Evolutionary conservation across 768 basidiomycete genomes (phyloP).

Genomic region (Leccinum truebloodii): DNA sequence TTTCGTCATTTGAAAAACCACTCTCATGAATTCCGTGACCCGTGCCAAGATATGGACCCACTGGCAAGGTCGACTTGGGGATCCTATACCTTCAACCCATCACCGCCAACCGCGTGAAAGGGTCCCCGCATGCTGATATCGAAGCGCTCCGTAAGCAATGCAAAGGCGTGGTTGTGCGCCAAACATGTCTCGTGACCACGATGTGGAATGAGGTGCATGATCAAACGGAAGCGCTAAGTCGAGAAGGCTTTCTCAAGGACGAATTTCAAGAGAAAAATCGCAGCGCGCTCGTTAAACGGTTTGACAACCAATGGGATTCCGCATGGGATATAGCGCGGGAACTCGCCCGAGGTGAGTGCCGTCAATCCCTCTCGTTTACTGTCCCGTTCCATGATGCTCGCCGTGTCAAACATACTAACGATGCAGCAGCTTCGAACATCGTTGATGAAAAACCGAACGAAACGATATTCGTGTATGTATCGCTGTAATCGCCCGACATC

Average conservation of each 20-base stretch:
- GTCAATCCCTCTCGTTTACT: neutral
- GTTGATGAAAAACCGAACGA: neutral
- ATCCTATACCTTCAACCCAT: constrained; percentile 12
- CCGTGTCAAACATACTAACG: neutral
- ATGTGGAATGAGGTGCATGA: constrained; percentile 12
- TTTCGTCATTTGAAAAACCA: neutral
- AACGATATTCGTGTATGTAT: constrained; percentile 6
- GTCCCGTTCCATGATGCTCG: neutral
- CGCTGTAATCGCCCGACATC: neutral
- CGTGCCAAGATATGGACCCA: neutral
- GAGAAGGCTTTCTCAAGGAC: constrained; percentile 4
- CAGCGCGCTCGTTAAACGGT: neutral
- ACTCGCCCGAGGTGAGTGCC: neutral
- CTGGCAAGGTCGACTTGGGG: neutral
- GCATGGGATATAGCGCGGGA: neutral
- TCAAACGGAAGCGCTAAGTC: neutral
- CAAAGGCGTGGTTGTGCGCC: neutral
- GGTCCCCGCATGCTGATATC: neutral
- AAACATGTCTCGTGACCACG: constrained; percentile 10
- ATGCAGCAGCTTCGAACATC: too few species aligned
- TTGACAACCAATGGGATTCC: constrained; percentile 4
- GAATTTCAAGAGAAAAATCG: neutral
- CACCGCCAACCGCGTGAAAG: constrained; percentile 1
- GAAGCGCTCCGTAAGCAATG: constrained; percentile 6
- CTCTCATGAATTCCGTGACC: neutral